Percentiles rank a stretch among this genome's conserved stretches.
Evolutionary conservation across 441 rosid species (phyloP).

Genomic region (Dalechampia spathulata): DNA sequence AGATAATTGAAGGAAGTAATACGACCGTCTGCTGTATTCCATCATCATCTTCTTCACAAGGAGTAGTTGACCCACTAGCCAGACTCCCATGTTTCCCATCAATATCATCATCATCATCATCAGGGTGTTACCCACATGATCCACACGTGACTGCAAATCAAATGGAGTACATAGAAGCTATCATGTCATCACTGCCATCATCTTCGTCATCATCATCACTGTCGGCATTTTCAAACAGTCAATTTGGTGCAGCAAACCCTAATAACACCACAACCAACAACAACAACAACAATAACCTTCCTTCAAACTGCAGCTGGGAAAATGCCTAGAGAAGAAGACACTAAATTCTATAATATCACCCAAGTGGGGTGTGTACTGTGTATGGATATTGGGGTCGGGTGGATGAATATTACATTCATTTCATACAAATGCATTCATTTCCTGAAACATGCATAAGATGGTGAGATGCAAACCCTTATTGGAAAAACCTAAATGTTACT

Average conservation of each 20-base stretch:
- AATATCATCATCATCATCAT: constrained; percentile 4
- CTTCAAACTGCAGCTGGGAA: constrained; percentile 37
- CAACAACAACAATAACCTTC: constrained; percentile 12
- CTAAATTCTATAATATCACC: too few species aligned
- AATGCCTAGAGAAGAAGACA: constrained; percentile 33
- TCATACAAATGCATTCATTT: constrained; percentile 13
- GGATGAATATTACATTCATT: constrained; percentile 5
- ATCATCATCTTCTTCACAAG: constrained; percentile 23
- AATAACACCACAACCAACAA: constrained; percentile 11
- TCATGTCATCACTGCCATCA: constrained; percentile 33
- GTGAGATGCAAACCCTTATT: constrained; percentile 21
- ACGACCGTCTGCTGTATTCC: constrained; percentile 19
- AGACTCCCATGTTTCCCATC: constrained; percentile 26
- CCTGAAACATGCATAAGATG: constrained; percentile 20
- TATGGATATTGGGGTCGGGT: too few species aligned
- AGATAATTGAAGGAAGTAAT: constrained; percentile 38
- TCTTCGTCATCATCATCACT: constrained; percentile 40
- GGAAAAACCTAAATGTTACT: constrained; percentile 45
- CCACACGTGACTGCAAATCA: constrained; percentile 26
- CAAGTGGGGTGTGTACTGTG: too few species aligned
- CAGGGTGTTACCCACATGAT: constrained; percentile 20
- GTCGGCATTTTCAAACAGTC: constrained; percentile 37
- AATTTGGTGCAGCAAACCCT: constrained; percentile 52
- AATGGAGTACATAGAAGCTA: constrained; percentile 52
- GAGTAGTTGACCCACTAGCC: constrained; percentile 26